Percentiles rank a stretch among this genome's conserved stretches.
phyloP scores from a whole-genome alignment of 2,329 filamentous ascomycete species.

The Penicillium italicum region DNA sequence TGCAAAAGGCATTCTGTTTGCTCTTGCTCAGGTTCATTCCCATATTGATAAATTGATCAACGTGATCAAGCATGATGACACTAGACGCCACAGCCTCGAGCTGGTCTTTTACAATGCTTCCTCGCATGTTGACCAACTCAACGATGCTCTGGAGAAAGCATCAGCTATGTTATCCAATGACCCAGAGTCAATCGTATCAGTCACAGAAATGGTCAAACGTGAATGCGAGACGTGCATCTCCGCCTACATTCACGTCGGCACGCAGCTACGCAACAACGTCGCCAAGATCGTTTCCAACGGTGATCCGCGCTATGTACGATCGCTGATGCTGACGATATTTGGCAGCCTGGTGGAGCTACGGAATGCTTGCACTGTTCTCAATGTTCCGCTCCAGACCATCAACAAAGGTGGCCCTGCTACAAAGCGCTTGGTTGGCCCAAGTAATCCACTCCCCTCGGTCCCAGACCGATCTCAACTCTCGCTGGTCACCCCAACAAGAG shows the following conservation, averaged over 20 bases:
- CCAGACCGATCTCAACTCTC: constrained; percentile 31
- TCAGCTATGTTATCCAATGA: constrained; percentile 51
- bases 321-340: constrained; percentile 57
- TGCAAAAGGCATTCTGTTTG: constrained; percentile 54
- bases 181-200: constrained; percentile 42
- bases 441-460: constrained; percentile 23
- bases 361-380: constrained; percentile 55
- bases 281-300: constrained; percentile 53
- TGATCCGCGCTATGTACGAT: constrained; percentile 57
- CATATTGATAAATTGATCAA: constrained; percentile 47
- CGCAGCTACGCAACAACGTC: constrained; percentile 48
- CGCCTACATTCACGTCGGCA: constrained; percentile 49
- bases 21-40: constrained; percentile 51
- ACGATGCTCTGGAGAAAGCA: constrained; percentile 51
- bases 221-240: constrained; percentile 50
- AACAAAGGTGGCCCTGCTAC: constrained; percentile 28
- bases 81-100: constrained; percentile 51
- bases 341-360: constrained; percentile 57
- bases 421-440: constrained; percentile 32
- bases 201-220: constrained; percentile 43
- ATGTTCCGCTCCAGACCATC: constrained; percentile 36
- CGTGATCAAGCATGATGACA: constrained; percentile 46
- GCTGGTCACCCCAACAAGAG: constrained; percentile 47
- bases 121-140: constrained; percentile 55
- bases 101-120: constrained; percentile 56